Base-by-base conservation (phyloP, 805 yeast genomes). In the Metschnikowia shivogae region DNA sequence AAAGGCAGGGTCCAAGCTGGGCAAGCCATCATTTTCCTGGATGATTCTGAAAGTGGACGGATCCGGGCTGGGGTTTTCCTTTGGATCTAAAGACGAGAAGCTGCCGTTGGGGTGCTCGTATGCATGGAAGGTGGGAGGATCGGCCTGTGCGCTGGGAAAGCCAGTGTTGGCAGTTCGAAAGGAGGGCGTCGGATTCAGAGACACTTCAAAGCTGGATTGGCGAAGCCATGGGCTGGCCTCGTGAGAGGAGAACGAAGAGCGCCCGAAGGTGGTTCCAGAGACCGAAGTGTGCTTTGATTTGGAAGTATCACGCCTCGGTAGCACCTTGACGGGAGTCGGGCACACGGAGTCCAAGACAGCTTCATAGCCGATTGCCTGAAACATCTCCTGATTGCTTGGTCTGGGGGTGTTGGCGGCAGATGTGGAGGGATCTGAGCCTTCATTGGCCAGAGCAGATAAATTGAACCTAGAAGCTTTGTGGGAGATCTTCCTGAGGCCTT, bases 321-420 rank as follows among this genome's bases (percentile, higher is more conserved):
- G 47, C 12, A 19, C 41, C 27, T 34, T 43, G 14, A 65, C 70
- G 34, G 56, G 64, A 13, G 64, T 58, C 5, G 70, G 72, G 33
- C 62, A 70, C 17, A 53, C 52, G 5, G 59, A 38, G 30, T 50
- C 54, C 10, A 60, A 46, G 20, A 57, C 58, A n/a, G 57, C 46
- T n/a, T 64, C 65, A 44, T 68, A 68, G 27, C 68, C 63, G 22
- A 70, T 61, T 13, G 74, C 70, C 36, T 65, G 72, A 51, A 68
- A 68, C n/a, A 34, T 32, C 12, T 52, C 60, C 19, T 43, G 31
- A 11, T 32, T 29, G 20, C 10, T 35, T 35, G n/a, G 36, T 26
- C 13, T 24, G 14, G 34, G 13, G 14, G 24, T 28, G 43, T 14
- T 42, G 30, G 34, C 4, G 17, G 29, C 24, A 11, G 42, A 24